Evolutionary conservation across 169 alveolate genomes (phyloP).

Genomic region (Perkinsus chesapeaki): DNA sequence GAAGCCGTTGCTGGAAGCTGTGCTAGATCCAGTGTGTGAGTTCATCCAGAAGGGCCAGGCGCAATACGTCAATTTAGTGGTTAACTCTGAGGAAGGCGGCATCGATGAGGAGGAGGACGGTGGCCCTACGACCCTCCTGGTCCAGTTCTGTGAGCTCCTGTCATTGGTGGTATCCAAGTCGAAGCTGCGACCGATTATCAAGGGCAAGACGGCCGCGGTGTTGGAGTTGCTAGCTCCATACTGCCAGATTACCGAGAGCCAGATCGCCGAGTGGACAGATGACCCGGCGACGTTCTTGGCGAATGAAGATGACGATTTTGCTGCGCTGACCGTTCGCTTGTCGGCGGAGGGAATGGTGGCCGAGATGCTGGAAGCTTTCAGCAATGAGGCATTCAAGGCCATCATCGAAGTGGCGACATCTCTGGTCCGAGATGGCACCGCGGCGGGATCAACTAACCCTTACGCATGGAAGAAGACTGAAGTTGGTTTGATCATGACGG

Average conservation of each 20-base stretch:
- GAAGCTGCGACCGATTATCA: not conserved
- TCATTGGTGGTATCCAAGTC: not conserved
- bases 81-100: not conserved
- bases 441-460: not conserved
- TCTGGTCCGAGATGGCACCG: not conserved
- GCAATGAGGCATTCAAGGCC: not conserved
- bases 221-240: not conserved
- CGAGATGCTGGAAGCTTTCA: not conserved
- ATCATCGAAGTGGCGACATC: not conserved
- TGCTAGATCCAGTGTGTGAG: not conserved
- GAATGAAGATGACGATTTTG: not conserved
- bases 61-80: not conserved
- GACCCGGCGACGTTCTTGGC: not conserved
- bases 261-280: not conserved
- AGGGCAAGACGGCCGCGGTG: not conserved
- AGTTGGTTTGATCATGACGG: not conserved
- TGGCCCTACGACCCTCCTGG: not conserved
- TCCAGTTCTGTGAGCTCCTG: not conserved
- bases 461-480: not conserved
- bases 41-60: not conserved
- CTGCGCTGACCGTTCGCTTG: not conserved
- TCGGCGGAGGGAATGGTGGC: not conserved
- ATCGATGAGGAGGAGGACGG: not conserved
- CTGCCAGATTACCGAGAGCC: not conserved
- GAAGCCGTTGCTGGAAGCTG: not conserved